Conservation (phyloP, 2,329 filamentous ascomycete genomes). For the Xylariaceae sp. region DNA sequence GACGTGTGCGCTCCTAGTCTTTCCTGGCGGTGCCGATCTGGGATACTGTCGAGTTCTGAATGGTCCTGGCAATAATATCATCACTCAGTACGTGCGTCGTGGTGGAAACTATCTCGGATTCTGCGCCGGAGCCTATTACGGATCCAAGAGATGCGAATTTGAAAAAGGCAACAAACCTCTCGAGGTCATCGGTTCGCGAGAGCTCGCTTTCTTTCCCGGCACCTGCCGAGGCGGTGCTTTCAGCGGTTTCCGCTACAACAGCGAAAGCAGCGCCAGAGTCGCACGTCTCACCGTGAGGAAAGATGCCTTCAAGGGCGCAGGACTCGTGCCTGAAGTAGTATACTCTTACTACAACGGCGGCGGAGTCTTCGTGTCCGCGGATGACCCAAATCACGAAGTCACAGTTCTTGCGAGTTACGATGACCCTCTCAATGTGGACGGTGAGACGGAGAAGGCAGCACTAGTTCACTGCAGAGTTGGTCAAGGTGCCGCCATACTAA, state of each 20-base stretch:
- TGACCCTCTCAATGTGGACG: constrained; percentile 70
- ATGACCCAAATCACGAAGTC: constrained; percentile 57
- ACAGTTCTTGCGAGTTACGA: constrained; percentile 79
- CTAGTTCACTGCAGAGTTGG: constrained; percentile 81
- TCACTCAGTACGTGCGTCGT: constrained; percentile 77
- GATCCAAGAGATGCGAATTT: constrained; percentile 77
- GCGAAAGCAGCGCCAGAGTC: constrained; percentile 77
- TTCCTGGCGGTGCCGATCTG: constrained; percentile 91
- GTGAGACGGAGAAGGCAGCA: constrained; percentile 70
- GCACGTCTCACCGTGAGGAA: constrained; percentile 63
- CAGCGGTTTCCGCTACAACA: constrained; percentile 83
- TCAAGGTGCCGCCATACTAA: constrained; percentile 73
- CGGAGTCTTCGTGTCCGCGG: constrained; percentile 81
- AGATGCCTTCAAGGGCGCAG: constrained; percentile 47
- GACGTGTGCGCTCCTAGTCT: constrained; percentile 82
- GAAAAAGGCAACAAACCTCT: constrained; percentile 77
- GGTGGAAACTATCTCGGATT: constrained; percentile 87
- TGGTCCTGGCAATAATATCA: constrained; percentile 79
- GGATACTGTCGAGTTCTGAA: constrained; percentile 87
- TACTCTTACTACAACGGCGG: constrained; percentile 90
- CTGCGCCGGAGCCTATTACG: constrained; percentile 94
- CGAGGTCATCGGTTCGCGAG: constrained; percentile 80
- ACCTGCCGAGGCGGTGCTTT: constrained; percentile 84
- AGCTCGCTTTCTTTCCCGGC: constrained; percentile 85
- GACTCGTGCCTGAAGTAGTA: constrained; percentile 58